Base-by-base conservation (phyloP, 1,284 basidiomycete species). In the Ganoderma leucocontextum region DNA sequence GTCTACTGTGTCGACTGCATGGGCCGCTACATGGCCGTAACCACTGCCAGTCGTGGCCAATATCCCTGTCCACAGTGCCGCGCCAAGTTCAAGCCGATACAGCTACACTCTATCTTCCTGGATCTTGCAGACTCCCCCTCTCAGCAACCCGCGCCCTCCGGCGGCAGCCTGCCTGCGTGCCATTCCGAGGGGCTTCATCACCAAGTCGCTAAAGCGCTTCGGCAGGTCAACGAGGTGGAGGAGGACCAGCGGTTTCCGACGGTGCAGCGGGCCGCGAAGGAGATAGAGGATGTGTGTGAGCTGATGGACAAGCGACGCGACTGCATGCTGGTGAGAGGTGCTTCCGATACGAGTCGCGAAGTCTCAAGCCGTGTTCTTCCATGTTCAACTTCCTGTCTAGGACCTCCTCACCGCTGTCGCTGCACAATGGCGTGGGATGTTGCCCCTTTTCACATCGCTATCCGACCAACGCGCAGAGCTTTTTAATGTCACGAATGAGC, bases 21-120 rank as follows among this genome's bases (percentile, higher is more conserved):
- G 17, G 19, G 25, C 17, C 17, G 25, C 38, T 64, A 9, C 60
- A 55, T 55, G 29, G 52, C 52, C 33, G 52, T 35, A 1, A 55
- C 29, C 29, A 29, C 49, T 9, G 62, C 60, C 25, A 63, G 2
- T 17, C 49, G 42, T 12, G 42, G 60, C 12, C 35, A 36, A 6
- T 61, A 42, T 17, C 62, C 55, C 8, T 73, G 72, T 22, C 72
- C 72, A 1, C 58, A 38, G n/a, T 73, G 72, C 33, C 67, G 70
- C 47, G 19, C 13, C 5, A 12, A 9, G 6, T 70, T 73, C 66
- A 61, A 35, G 17, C 5, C 17, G 5, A 4, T 35, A 2, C 55
- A 73, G 35, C 44, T 63, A 0, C 70, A 70, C 15, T 57, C 60
- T 3, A 62, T 73, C 35, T 73, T 67, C 49, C 44, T 73, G 15